A percentile compares a stretch with the other conserved stretches of the same genome.
phyloP scores from a whole-genome alignment of 106 monocot genomes.

The Vanilla planifolia region DNA sequence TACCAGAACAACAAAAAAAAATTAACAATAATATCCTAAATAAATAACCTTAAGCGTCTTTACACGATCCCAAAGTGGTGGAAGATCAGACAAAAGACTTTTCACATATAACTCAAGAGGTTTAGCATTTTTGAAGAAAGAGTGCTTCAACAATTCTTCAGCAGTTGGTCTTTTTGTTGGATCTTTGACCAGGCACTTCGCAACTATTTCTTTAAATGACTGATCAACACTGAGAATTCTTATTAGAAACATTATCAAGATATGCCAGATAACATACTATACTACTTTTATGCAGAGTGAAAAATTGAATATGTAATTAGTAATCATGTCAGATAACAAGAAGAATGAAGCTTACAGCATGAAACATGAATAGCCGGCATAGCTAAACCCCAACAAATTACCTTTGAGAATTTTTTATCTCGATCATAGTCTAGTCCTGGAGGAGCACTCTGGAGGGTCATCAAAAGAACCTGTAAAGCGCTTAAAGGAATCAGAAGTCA shows the following conservation, averaged over 20 bases:
- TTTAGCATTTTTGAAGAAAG: slow-evolving; percentile 79
- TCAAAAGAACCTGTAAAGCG: slow-evolving; percentile 70
- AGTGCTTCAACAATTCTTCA: slow-evolving; percentile 83
- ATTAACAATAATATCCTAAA: neutral
- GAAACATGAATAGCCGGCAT: slow-evolving; percentile 9
- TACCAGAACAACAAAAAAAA: neutral
- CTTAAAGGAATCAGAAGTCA: neutral
- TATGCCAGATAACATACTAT: neutral
- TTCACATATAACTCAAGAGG: slow-evolving; percentile 67
- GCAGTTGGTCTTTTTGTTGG: slow-evolving; percentile 94
- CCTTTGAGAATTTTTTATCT: slow-evolving; percentile 93
- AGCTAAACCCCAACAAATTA: slow-evolving; percentile 33
- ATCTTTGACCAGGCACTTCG: slow-evolving; percentile 99
- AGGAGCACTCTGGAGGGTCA: slow-evolving; percentile 98
- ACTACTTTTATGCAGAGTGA: neutral
- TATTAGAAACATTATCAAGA: slow-evolving; percentile 45
- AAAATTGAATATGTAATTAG: neutral
- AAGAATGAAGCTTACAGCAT: neutral
- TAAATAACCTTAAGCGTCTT: slow-evolving; percentile 74
- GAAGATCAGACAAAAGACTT: slow-evolving; percentile 59
- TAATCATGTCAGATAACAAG: neutral
- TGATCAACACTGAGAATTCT: slow-evolving; percentile 65
- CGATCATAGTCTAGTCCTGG: slow-evolving; percentile 96
- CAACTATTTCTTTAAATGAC: slow-evolving; percentile 98
- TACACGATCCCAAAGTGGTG: slow-evolving; percentile 97